phyloP scores from a whole-genome alignment of 495 filamentous ascomycete genomes.

The Trichodelitschia bisporula region DNA sequence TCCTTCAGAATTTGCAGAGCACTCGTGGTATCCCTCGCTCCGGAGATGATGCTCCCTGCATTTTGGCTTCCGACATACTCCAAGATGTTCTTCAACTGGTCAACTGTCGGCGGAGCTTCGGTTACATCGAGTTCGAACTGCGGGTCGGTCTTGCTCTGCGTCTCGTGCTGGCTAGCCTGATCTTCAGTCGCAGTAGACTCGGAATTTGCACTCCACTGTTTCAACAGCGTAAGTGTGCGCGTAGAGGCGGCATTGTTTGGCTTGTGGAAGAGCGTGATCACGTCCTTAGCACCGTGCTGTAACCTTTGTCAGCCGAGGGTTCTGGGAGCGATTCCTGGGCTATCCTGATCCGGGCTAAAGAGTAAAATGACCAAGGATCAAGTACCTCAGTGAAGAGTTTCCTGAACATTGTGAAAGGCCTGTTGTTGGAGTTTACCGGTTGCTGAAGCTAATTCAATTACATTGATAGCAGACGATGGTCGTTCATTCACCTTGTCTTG shows the following conservation, averaged over 20 bases:
- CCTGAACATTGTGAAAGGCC: too few species aligned
- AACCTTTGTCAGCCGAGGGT: too few species aligned
- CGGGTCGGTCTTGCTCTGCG: constrained; percentile 27
- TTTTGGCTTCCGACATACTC: constrained; percentile 46
- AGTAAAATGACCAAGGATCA: too few species aligned
- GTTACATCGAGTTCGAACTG: constrained; percentile 71
- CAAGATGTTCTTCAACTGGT: constrained; percentile 69
- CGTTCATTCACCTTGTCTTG: too few species aligned
- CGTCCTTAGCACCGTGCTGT: constrained; percentile 27
- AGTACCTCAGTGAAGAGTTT: too few species aligned
- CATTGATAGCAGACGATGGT: too few species aligned
- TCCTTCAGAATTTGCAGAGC: constrained; percentile 46
- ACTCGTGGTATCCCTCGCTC: constrained; percentile 43
- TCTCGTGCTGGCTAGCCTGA: constrained; percentile 33
- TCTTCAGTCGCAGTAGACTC: constrained; percentile 34
- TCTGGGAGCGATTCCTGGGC: too few species aligned
- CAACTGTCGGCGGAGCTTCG: constrained; percentile 51
- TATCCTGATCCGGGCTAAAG: too few species aligned
- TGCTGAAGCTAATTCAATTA: too few species aligned
- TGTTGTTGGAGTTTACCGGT: too few species aligned
- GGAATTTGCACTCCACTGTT: constrained; percentile 40
- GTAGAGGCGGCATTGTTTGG: constrained; percentile 37
- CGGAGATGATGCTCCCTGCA: constrained; percentile 36
- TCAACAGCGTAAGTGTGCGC: constrained; percentile 44
- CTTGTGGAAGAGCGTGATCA: constrained; percentile 89